These are phyloP conservation scores for Rehmannia glutinosa DNA, from an alignment of 257 asterid species.

Conservation along the genomic window DNA sequence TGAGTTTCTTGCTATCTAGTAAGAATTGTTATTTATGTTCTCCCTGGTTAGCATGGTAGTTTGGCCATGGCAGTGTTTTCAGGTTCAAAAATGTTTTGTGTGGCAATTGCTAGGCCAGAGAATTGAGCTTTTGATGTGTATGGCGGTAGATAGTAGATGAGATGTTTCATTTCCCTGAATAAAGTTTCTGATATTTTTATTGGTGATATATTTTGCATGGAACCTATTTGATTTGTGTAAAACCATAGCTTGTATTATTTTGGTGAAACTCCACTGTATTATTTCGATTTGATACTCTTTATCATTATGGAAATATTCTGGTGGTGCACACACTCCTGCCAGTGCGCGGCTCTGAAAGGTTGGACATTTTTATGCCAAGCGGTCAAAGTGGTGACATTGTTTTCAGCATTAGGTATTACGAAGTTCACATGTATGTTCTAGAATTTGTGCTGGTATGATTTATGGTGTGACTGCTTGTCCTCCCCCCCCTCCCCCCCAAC, in stretches of 20 bases:
- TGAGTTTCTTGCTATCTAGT: constrained; percentile 16
- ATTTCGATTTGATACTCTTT: neutral
- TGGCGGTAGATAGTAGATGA: constrained; percentile 32
- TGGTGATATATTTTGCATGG: constrained; percentile 14
- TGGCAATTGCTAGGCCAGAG: constrained; percentile 23
- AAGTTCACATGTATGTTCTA: neutral
- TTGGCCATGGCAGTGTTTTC: constrained; percentile 21
- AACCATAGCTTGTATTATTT: constrained; percentile 20
- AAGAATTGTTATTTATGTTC: constrained; percentile 18
- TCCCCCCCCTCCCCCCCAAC: no score
- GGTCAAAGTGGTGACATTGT: neutral
- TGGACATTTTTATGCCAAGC: no score
- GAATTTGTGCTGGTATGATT: no score
- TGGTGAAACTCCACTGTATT: constrained; percentile 5
- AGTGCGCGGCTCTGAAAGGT: neutral
- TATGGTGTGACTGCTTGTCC: no score
- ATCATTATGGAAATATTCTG: neutral
- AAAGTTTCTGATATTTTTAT: constrained; percentile 22
- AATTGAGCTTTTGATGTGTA: constrained; percentile 15
- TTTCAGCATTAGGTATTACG: neutral
- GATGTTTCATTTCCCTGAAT: constrained; percentile 30
- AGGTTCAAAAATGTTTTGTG: constrained; percentile 17
- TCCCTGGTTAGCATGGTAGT: constrained; percentile 21
- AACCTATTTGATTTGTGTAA: constrained; percentile 16
- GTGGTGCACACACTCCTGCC: neutral